Evolutionary conservation across 106 monocot species (phyloP).

Genomic region (Apostasia ramifera): DNA sequence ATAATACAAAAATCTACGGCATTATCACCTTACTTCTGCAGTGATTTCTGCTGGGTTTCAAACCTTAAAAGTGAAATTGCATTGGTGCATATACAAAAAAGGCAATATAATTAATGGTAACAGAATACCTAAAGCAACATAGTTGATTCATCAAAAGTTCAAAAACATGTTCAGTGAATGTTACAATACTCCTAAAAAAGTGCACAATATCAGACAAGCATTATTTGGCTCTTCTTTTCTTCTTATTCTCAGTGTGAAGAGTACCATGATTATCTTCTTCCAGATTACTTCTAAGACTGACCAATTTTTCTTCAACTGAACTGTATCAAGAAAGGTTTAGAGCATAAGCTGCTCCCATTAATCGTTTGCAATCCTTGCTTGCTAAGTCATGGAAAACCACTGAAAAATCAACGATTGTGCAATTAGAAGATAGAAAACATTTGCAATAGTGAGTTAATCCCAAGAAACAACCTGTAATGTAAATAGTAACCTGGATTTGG

Average conservation of each 20-base stretch:
- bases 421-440: background rate
- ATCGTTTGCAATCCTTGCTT: conserved; percentile 71
- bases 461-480: background rate
- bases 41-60: no score
- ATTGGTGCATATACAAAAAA: no score
- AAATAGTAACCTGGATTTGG: conserved; percentile 57
- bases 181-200: no score
- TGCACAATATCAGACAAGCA: no score
- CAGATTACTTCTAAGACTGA: conserved; percentile 19
- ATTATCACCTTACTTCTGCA: no score
- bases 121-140: no score
- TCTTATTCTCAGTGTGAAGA: conserved; percentile 16
- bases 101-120: no score
- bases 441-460: background rate
- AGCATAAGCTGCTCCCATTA: conserved; percentile 65
- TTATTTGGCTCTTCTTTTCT: conserved; percentile 7
- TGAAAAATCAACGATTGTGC: conserved; percentile 15
- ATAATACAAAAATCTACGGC: no score
- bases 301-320: conserved; percentile 12
- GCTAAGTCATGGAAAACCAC: conserved; percentile 65
- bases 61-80: no score
- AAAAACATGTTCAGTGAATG: no score
- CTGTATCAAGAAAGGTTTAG: conserved; percentile 14
- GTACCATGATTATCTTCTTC: conserved; percentile 10
- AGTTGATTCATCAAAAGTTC: no score